Base-by-base conservation (phyloP, 1,284 basidiomycete species). In the Cryptococcus depauperatus region DNA sequence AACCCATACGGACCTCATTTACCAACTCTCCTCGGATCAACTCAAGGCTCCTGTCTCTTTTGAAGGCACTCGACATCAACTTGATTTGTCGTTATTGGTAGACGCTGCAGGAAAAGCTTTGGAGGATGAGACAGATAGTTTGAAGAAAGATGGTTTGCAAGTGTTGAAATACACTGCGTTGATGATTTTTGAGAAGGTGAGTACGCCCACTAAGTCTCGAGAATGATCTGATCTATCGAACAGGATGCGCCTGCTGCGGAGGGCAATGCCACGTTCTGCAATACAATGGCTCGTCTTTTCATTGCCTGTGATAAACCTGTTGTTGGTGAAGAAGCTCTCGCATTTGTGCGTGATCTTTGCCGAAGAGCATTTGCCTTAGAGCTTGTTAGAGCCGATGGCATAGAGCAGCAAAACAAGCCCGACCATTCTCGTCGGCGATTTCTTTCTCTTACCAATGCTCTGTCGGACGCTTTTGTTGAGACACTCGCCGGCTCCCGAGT, bases 1-100 rank as follows among this genome's bases (percentile, higher is more conserved):
- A 49, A 85, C 86, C 49, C 87, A 92, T 39, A 84, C 85, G 3
- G 66, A 79, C 29, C 73, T 98, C 37, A 77, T 80, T 32, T 95
- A 84, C 68, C 77, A 76, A 19, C 75, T 81, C 38, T 77, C 80
- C 50, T 80, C 83, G 0, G 80, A 84, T 41, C 75, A 81, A 3
- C 79, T 86, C 5, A 81, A 78, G 48, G 73, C 87, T 25, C 69
- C 79, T 0, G 72, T 96, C 29, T 82, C 83, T 9, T 89, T 96
- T 55, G 75, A 82, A 37, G 84, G 83, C 10, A 76, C 77, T 35
- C 63, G 72, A n/a, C 80, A 84, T 53, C 78, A 73, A 42, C 76
- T 97, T 41, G 79, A 84, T 35, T 71, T 98, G 22, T 76, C 76
- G 11, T 79, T 88, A 0, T 74, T 88, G 44, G 78, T 84, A n/a